phyloP scores from a whole-genome alignment of 352 stramenopile genomes.

The Pythium angustatum region DNA sequence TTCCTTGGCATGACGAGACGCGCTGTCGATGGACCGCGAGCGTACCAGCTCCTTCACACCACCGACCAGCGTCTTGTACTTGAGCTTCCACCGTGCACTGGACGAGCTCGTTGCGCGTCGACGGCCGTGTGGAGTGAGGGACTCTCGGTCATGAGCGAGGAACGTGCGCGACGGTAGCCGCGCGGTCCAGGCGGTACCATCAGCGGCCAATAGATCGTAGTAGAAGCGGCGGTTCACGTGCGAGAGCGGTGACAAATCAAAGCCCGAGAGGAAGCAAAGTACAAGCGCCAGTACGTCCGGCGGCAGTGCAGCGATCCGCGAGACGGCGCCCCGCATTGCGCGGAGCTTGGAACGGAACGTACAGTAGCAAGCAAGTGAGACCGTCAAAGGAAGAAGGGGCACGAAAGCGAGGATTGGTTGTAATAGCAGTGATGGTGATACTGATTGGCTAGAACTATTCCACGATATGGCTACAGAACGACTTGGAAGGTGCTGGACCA shows the following conservation, averaged over 20 bases:
- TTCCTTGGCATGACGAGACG: neutral
- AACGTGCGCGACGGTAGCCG: neutral
- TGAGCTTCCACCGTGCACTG: slow-evolving; percentile 11
- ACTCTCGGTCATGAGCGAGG: no score
- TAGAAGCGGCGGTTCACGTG: slow-evolving; percentile 21
- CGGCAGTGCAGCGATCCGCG: slow-evolving; percentile 3
- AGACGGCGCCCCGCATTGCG: no score
- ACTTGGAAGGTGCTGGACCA: no score
- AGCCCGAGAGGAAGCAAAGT: slow-evolving; percentile 3
- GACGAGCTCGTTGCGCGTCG: neutral
- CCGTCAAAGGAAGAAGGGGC: no score
- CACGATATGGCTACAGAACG: no score
- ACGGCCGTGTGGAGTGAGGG: no score
- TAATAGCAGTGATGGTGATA: no score
- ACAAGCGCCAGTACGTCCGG: neutral
- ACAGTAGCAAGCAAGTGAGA: no score
- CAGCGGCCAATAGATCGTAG: neutral
- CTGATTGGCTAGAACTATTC: no score
- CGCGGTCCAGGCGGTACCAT: neutral
- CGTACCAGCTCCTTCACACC: slow-evolving; percentile 7
- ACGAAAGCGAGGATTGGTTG: no score
- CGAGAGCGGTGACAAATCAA: slow-evolving; percentile 13
- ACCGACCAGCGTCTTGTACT: slow-evolving; percentile 11
- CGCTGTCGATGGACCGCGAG: neutral
- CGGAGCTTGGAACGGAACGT: no score